Base-by-base conservation (phyloP, 352 stramenopile genomes). In the Pythium monospermum region DNA sequence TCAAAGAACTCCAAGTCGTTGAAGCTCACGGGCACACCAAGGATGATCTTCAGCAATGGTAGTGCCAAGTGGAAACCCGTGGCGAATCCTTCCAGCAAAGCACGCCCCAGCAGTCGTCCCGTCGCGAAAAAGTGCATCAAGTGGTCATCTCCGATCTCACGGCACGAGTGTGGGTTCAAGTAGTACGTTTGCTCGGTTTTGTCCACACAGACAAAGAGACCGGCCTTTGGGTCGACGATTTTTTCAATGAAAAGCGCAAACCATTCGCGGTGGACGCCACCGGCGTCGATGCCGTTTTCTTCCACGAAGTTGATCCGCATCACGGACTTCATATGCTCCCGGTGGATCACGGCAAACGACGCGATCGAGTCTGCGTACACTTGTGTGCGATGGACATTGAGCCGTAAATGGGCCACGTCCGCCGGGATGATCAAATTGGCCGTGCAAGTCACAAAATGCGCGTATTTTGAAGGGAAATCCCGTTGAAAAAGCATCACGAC, bases 1-100 rank as follows among this genome's bases (percentile, higher is more conserved):
- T 74, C 66, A 15, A 70, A 66, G 31, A 63, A 68, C 69, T 96
- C 81, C 8, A 98, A 63, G 62, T 98, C 93, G 23, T 77, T 73
- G 38, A 97, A 87, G 27, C 71, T 85, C 39, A 97, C 73, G 13
- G 93, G 93, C 71, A 88, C 94, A 22, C 83, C 90, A 1, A 97
- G 65, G 6, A 98, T 78, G 56, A 97, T 90, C 64, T 98, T 98
- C 71, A 97, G 97, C 49, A 98, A 58, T 25, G 93, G 83, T 15
- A 88, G 69, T 6, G 93, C 83, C 54, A 98, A 84, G 56, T 97
- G 91, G 28, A 85, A 83, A 39, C 71, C 66, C 1, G 96, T 85
- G 7, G 96, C 61, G 53, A 96, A 84, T 36, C 83, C 70, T 61
- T 97, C 93, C 8, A 73, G 35, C 23, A 69, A 35, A 12, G 61